A percentile compares a stretch with the other conserved stretches of the same genome.
Evolutionary conservation across 2,329 filamentous ascomycete species (phyloP).

Genomic region (Elsinoe ampelina): DNA sequence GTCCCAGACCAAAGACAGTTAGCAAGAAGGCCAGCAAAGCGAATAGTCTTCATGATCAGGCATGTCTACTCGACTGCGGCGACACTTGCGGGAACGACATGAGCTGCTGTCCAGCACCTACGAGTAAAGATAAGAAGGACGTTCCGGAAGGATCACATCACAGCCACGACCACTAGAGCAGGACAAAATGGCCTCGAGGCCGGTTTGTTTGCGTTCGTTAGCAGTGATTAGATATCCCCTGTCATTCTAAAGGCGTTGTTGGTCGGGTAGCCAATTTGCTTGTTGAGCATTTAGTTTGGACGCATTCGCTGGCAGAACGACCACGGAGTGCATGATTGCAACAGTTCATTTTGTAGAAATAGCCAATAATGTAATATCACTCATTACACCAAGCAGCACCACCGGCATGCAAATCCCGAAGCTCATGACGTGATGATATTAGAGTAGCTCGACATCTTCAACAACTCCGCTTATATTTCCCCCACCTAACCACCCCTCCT

Average conservation of each 20-base stretch:
- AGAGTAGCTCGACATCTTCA: neutral
- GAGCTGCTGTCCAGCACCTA: conserved; percentile 31
- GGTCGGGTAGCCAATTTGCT: no score
- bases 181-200: neutral
- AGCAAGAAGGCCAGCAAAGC: conserved; percentile 28
- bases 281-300: no score
- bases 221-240: neutral
- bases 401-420: neutral
- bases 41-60: conserved; percentile 24
- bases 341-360: neutral
- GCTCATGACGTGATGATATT: conserved; percentile 10
- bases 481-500: neutral
- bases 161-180: conserved; percentile 27
- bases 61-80: conserved; percentile 36
- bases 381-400: neutral
- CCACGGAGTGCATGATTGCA: neutral
- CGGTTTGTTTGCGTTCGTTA: neutral
- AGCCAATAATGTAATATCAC: neutral
- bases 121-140: conserved; percentile 15
- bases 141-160: conserved; percentile 22
- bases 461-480: neutral
- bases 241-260: neutral
- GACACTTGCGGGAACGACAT: conserved; percentile 35
- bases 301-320: no score
- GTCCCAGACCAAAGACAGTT: conserved; percentile 26